Base-by-base conservation (phyloP, 768 basidiomycete species). In the Infundibulicybe gibba region DNA sequence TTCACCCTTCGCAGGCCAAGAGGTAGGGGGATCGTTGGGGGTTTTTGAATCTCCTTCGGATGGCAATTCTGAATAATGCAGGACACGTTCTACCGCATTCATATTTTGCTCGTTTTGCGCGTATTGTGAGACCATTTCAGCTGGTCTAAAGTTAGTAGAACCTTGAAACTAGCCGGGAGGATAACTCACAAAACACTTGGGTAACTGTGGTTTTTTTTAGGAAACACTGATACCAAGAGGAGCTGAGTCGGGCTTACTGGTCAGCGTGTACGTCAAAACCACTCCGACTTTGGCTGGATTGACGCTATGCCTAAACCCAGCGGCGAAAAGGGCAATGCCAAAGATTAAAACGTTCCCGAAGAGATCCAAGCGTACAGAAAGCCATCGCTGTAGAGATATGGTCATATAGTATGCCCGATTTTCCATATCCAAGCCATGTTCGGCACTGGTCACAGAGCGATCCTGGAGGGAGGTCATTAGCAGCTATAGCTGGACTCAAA, bases 41-140 rank as follows among this genome's bases (percentile, higher is more conserved):
- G 64, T 72, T 3, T 61, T 60, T 2, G 62, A 45, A n/a, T 56
- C 65, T 6, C 77, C 82, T 59, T 89, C 87, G 0, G 72, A 50
- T 1, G 71, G 70, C 3, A 93, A 71, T 39, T 83, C 72, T 9
- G 76, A 72, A 62, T 88, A 90, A 43, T 84, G 75, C 16, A 83
- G 63, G 3, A 87, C 69, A 16, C 87, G 75, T 56, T 88, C 86
- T 6, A 83, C 83, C 0, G 81, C 77, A 54, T 87, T 86, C 77
- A 87, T 85, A 55, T 82, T 81, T 59, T 84, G 80, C 56, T 84
- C 82, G 50, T 76, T 81, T 50, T 72, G 68, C 4, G 83, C 80
- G 53, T 79, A 83, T 21, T 71, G 67, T 1, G 74, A 67, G 14
- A 83, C 70, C 60, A 82, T 71, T 50, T 79, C 70, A 4, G 79